phyloP scores from a whole-genome alignment of 805 yeast species.

The Pichia eremophila region DNA sequence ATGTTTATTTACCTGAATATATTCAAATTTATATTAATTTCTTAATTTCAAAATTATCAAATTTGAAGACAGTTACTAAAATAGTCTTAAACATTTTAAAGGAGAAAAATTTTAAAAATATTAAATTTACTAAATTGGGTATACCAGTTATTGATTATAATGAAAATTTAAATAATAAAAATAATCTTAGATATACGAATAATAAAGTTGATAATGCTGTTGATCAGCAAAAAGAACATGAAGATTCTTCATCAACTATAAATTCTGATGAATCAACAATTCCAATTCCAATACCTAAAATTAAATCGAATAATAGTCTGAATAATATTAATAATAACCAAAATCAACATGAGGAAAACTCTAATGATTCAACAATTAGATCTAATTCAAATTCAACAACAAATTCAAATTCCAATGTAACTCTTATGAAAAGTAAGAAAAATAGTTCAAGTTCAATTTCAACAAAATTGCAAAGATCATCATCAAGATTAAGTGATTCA shows the following conservation, averaged over 20 bases:
- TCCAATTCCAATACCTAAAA: neutral
- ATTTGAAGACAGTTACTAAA: neutral
- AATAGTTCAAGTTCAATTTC: no score
- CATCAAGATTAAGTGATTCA: neutral
- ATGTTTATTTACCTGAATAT: slow-evolving; percentile 4
- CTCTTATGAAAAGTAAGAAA: no score
- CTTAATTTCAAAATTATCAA: slow-evolving; percentile 3
- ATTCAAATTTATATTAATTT: slow-evolving; percentile 3
- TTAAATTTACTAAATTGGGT: slow-evolving; percentile 4
- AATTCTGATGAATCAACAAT: neutral
- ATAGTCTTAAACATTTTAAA: neutral
- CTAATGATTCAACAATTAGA: neutral
- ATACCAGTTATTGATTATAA: slow-evolving; percentile 1
- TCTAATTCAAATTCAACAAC: neutral
- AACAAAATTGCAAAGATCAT: neutral
- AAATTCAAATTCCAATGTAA: no score
- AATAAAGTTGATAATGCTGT: no score
- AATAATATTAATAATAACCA: neutral
- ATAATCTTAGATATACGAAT: no score
- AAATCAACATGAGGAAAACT: neutral
- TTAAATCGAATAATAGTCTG: neutral
- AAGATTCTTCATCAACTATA: neutral
- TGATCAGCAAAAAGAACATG: neutral
- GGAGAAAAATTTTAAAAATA: neutral
- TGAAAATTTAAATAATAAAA: neutral